phyloP scores from a whole-genome alignment of 2,329 filamentous ascomycete genomes.

The Aureobasidium lini region DNA sequence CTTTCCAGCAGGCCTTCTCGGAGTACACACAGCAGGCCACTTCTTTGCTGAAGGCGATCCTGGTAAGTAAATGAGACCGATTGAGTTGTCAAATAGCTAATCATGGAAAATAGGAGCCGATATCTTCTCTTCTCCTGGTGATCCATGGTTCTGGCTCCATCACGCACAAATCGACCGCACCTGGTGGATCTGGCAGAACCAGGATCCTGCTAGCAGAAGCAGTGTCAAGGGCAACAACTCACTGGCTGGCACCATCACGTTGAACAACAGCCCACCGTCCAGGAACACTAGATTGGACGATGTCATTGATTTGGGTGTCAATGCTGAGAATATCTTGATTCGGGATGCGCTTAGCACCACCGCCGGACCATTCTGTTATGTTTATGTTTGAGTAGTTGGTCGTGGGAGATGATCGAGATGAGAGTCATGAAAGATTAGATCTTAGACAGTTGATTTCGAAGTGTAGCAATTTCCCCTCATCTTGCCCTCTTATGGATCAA shows the following conservation, averaged over 20 bases:
- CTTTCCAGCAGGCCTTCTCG: constrained; percentile 17
- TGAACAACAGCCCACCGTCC: constrained; percentile 36
- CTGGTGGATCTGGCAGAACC: constrained; percentile 46
- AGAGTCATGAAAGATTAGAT: no score
- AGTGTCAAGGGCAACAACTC: constrained; percentile 19
- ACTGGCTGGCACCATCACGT: constrained; percentile 37
- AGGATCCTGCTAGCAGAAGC: constrained; percentile 29
- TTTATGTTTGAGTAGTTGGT: constrained; percentile 28
- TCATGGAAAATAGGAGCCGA: constrained; percentile 25
- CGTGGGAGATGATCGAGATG: not conserved
- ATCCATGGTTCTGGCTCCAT: constrained; percentile 43
- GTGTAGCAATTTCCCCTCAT: not conserved
- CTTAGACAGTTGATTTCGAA: no score
- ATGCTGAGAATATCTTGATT: constrained; percentile 29
- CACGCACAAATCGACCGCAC: constrained; percentile 42
- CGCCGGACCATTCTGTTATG: constrained; percentile 40
- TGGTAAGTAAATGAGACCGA: constrained; percentile 8
- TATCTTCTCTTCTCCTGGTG: constrained; percentile 37
- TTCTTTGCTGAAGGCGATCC: constrained; percentile 39
- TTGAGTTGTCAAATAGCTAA: no score
- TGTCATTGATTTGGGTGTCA: constrained; percentile 33
- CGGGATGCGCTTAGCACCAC: constrained; percentile 36
- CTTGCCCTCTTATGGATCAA: not conserved
- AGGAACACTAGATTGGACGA: constrained; percentile 38
- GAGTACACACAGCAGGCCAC: constrained; percentile 41